Base-by-base conservation (phyloP, 352 stramenopile genomes). In the Globisporangium viniferum region DNA sequence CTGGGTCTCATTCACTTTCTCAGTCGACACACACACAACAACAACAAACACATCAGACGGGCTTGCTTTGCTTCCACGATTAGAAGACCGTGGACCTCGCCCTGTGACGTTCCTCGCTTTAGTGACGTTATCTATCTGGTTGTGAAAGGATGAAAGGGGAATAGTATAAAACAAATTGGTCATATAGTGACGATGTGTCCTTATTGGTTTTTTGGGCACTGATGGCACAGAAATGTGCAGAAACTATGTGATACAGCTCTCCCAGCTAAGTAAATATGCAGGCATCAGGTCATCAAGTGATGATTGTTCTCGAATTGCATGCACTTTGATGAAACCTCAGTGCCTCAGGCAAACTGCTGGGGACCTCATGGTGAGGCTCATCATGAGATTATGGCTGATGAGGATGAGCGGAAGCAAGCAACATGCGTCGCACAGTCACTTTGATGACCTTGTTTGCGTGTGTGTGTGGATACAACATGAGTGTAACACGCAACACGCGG, bases 11-110 rank as follows among this genome's bases (percentile, higher is more conserved):
- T 20, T n/a, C 55, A 46, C 53, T 10, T 44, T 44, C 36, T 44
- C 44, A 51, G 44, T 51, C 44, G 18, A 22, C 44, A 44, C 35
- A 12, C 35, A 59, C 54, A 31, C 29, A 31, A 15, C 24, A 24
- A 24, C 24, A 24, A 24, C 24, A 24, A 24, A 24, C 54, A 59
- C 22, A 33, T 20, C 27, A 27, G 36, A 9, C 36, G 35, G 2
- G 44, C 44, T 24, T 51, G 31, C 41, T 5, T 29, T 22, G 56
- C n/a, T 62, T 62, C 56, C 44, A 36, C 46, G 56, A 62, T 62
- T 62, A 62, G 56, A 62, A 49, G 56, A 62, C 56, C n/a, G 22
- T 46, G 39, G 12, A 10, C 4, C 31, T 5, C 44, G 15, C 5
- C 7, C 14, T 20, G 44, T 51, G 44, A 51, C 20, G 15, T 8